Percentiles rank a stretch among this genome's conserved stretches.
These are phyloP conservation scores for Tolypocladium tropicale DNA, from an alignment of 2,329 filamentous ascomycete species.

Conservation along the genomic window DNA sequence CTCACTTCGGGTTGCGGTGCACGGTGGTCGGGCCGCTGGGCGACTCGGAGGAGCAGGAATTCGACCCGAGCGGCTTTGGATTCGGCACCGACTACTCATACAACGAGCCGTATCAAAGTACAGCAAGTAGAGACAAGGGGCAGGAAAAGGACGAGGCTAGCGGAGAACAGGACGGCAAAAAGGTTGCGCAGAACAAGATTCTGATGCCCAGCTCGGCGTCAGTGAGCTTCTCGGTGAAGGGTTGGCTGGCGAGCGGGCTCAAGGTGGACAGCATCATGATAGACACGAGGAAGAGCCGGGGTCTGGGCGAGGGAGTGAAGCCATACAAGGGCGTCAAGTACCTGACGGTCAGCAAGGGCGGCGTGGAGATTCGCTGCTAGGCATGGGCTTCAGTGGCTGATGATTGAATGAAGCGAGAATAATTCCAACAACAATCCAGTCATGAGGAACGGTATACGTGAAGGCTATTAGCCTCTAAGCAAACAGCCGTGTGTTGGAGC, in stretches of 20 bases:
- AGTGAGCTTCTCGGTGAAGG: constrained; percentile 61
- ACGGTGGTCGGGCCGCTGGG: constrained; percentile 60
- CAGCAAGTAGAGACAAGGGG: constrained; percentile 21
- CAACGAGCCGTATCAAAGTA: constrained; percentile 46
- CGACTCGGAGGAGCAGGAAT: constrained; percentile 36
- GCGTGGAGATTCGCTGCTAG: constrained; percentile 53
- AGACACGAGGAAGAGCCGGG: constrained; percentile 70
- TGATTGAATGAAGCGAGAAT: not conserved
- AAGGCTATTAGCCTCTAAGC: too few species aligned
- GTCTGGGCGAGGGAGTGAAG: constrained; percentile 77
- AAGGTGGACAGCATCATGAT: constrained; percentile 59
- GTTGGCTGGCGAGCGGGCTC: constrained; percentile 57
- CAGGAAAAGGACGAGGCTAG: constrained; percentile 18
- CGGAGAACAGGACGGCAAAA: constrained; percentile 42
- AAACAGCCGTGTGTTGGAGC: too few species aligned
- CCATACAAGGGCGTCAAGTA: constrained; percentile 99
- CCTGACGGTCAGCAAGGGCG: constrained; percentile 61
- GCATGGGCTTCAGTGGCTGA: not conserved
- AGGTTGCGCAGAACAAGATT: constrained; percentile 57
- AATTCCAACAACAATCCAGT: too few species aligned
- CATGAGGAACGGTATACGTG: too few species aligned
- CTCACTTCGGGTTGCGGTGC: constrained; percentile 66
- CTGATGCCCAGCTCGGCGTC: constrained; percentile 73
- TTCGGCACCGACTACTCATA: constrained; percentile 42
- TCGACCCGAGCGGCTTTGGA: constrained; percentile 41